phyloP scores from a whole-genome alignment of 164 flowering plant species.

The Magnolia kwangsiensis region DNA sequence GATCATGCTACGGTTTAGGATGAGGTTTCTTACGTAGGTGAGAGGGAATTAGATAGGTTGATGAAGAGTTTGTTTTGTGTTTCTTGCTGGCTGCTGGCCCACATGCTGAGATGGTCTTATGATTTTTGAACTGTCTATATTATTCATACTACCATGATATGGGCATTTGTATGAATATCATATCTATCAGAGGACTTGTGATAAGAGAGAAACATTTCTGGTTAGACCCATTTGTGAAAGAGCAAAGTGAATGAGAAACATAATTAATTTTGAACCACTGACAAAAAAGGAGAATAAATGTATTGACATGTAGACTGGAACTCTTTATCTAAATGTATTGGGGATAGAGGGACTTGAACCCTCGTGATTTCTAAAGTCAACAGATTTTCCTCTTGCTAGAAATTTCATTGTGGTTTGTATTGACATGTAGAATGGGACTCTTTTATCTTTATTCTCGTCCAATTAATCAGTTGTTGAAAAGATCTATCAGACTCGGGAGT shows the following conservation, averaged over 20 bases:
- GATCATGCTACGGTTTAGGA: too few species aligned
- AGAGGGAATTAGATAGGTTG: too few species aligned
- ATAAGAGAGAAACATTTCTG: background rate
- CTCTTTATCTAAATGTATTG: too few species aligned
- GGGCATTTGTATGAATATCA: background rate
- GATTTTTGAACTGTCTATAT: too few species aligned
- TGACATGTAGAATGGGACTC: background rate
- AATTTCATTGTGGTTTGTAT: background rate
- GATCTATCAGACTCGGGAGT: too few species aligned
- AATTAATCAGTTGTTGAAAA: too few species aligned
- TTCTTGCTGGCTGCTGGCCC: too few species aligned
- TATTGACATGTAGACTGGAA: too few species aligned
- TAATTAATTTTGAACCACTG: background rate
- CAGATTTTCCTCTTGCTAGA: background rate
- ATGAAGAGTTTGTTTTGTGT: too few species aligned
- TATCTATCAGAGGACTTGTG: background rate
- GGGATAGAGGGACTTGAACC: background rate
- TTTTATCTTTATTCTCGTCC: too few species aligned
- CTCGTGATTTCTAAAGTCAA: background rate
- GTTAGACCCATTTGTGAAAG: background rate
- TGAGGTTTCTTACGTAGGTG: too few species aligned
- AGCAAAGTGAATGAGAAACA: background rate
- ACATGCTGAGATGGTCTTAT: too few species aligned
- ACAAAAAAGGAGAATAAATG: background rate
- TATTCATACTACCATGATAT: background rate